Base-by-base conservation (phyloP, 2,329 filamentous ascomycete genomes). In the Aspergillus sp. region DNA sequence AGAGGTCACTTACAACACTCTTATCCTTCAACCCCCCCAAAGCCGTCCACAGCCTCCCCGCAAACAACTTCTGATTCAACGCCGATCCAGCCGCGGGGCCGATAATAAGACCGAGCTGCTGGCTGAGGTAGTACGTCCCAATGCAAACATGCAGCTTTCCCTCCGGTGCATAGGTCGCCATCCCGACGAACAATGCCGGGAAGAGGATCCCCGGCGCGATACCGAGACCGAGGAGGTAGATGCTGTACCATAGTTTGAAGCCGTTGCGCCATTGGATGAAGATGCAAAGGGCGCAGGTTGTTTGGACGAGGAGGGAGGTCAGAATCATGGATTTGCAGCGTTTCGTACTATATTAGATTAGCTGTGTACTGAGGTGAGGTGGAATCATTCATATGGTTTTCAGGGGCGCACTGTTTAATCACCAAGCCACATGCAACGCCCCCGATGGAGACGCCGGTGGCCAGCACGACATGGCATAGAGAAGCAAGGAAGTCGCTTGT, bases 21-120 rank as follows among this genome's bases (percentile, higher is more conserved):
- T 56, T 55, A 15, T 50, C 47, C 11, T 27, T 21, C 14, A 56
- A 17, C 3, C 41, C 52, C 8, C 12, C 31, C 19, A 64, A 15
- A 7, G 15, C 21, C 9, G 15, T 21, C 53, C 52, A 19, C 21
- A 66, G 19, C 23, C 44, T 33, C 4, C 37, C 6, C 14, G 46
- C 41, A 49, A 68, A 68, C 11, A 55, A 5, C 11, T 40, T 49
- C 45, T 59, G 62, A 9, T 60, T 49, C 31, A 68, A 6, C 2
- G 59, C 57, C 2, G 58, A 35, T 3, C 55, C 63, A 25, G 17
- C 37, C 0, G 63, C 57, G 2, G 60, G 61, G 2, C 66, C 66
- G 3, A 68, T 54, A 15, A 68, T 60, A 6, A 62, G 45, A 1
- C 66, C 66, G 1, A 68, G 41, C 47, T 68, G 66, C 54, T 68